A percentile compares a stretch with the other conserved stretches of the same genome.
phyloP scores from a whole-genome alignment of 768 basidiomycete genomes.

The Cubamyces sp. region DNA sequence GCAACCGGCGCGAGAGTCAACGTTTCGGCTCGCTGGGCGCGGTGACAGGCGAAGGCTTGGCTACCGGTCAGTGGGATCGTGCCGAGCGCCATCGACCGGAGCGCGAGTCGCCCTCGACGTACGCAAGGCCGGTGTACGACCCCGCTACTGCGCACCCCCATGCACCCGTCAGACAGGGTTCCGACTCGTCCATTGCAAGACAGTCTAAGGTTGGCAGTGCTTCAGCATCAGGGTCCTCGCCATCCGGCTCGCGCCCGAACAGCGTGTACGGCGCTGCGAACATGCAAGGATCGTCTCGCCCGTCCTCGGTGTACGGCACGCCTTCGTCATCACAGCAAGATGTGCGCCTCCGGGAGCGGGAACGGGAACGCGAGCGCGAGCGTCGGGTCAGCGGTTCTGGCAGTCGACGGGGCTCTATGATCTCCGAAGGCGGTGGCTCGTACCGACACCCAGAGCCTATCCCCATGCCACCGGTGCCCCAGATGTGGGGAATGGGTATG shows the following conservation, averaged over 20 bases:
- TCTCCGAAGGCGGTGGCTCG: constrained; percentile 26
- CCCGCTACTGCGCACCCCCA: constrained; percentile 6
- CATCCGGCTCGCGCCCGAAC: constrained; percentile 54
- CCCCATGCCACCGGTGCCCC: constrained; percentile 14
- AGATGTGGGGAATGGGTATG: constrained; percentile 26
- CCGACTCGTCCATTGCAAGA: constrained; percentile 36
- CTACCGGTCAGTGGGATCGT: constrained; percentile 27
- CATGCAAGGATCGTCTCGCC: constrained; percentile 48
- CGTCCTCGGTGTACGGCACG: constrained; percentile 58
- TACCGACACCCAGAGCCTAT: constrained; percentile 7
- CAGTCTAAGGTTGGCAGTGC: constrained; percentile 1
- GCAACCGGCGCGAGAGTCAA: constrained; percentile 59
- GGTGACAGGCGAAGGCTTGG: constrained; percentile 30
- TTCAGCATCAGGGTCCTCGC: constrained; percentile 52
- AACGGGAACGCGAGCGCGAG: constrained; percentile 28
- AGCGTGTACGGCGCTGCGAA: constrained; percentile 45
- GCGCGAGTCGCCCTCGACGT: constrained; percentile 16
- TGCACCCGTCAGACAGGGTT: constrained; percentile 31
- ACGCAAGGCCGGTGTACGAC: constrained; percentile 31
- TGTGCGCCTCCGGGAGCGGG: constrained; percentile 14
- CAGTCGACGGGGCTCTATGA: constrained; percentile 32
- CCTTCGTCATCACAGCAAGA: constrained; percentile 51
- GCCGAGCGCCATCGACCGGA: constrained; percentile 14
- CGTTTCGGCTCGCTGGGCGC: constrained; percentile 30
- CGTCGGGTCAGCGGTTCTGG: constrained; percentile 39